A percentile compares a stretch with the other conserved stretches of the same genome.
phyloP scores from a whole-genome alignment of 371 early-diverging fungal species.

The Apophysomyces variabilis region DNA sequence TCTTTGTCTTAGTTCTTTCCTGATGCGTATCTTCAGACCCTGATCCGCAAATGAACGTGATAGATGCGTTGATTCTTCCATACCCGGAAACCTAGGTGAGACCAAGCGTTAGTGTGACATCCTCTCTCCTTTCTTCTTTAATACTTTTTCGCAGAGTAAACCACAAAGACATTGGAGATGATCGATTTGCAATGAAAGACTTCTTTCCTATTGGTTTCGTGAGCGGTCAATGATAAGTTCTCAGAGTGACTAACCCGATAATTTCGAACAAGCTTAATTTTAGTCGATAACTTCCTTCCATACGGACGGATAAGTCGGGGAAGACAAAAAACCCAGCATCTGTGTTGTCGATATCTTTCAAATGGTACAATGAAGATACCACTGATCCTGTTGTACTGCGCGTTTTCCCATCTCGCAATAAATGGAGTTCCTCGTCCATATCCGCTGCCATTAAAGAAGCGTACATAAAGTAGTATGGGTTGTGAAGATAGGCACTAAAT shows the following conservation, averaged over 20 bases:
- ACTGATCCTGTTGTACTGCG: constrained; percentile 84
- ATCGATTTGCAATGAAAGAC: constrained; percentile 84
- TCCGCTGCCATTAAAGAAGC: constrained; percentile 73
- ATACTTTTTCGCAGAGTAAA: constrained; percentile 87
- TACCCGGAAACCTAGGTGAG: constrained; percentile 80
- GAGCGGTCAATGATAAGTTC: not conserved
- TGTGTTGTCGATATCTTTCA: constrained; percentile 84
- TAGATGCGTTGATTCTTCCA: constrained; percentile 91
- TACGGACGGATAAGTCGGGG: constrained; percentile 90
- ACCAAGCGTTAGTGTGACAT: not conserved
- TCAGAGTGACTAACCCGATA: constrained; percentile 58
- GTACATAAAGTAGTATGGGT: constrained; percentile 89
- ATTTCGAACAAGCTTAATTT: constrained; percentile 92
- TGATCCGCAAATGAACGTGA: constrained; percentile 94
- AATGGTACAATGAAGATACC: constrained; percentile 88
- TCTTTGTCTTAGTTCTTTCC: constrained; percentile 66
- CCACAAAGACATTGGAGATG: constrained; percentile 78
- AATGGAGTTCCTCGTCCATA: constrained; percentile 72
- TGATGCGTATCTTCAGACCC: constrained; percentile 92
- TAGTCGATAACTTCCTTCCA: constrained; percentile 89
- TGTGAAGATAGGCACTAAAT: constrained; percentile 72
- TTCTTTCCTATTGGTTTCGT: constrained; percentile 51
- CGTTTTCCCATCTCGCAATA: constrained; percentile 75
- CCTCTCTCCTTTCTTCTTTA: not conserved
- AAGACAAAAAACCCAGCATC: constrained; percentile 97